Evolutionary conservation across 2,329 filamentous ascomycete genomes (phyloP).

Genomic region (Ophiocordyceps australis): DNA sequence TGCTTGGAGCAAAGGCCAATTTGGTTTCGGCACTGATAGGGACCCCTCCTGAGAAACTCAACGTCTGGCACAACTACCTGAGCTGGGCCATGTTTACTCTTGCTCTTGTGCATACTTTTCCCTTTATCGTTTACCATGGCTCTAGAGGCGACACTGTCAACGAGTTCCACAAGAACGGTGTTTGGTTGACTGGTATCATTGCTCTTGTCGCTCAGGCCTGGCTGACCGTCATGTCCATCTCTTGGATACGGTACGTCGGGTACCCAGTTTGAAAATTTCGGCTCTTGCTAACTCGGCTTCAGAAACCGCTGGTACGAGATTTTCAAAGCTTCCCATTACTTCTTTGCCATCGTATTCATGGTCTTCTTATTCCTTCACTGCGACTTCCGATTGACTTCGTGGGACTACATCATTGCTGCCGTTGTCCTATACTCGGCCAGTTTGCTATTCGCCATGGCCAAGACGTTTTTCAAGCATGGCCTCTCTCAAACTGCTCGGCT

Average conservation of each 20-base stretch:
- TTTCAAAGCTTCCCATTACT: slow-evolving; percentile 38
- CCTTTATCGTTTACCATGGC: slow-evolving; percentile 35
- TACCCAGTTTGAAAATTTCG: too few relatives aligned
- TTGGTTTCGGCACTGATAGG: slow-evolving; percentile 33
- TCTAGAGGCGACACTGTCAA: slow-evolving; percentile 25
- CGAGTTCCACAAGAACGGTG: slow-evolving; percentile 22
- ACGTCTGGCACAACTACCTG: slow-evolving; percentile 35
- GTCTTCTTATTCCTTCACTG: slow-evolving; percentile 44
- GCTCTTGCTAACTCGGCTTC: background rate
- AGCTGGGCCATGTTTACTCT: slow-evolving; percentile 37
- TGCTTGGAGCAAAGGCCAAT: slow-evolving; percentile 34
- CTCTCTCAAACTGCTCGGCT: slow-evolving; percentile 22
- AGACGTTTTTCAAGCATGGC: slow-evolving; percentile 31
- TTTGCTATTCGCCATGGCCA: slow-evolving; percentile 26
- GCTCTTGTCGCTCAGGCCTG: slow-evolving; percentile 33
- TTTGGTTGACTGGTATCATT: slow-evolving; percentile 37
- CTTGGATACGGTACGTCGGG: slow-evolving; percentile 24
- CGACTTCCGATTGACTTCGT: slow-evolving; percentile 32
- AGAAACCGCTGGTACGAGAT: slow-evolving; percentile 39
- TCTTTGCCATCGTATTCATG: slow-evolving; percentile 33
- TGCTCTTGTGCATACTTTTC: slow-evolving; percentile 39
- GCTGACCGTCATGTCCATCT: slow-evolving; percentile 34
- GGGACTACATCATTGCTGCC: slow-evolving; percentile 43
- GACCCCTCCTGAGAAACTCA: slow-evolving; percentile 36
- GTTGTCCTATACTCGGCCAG: slow-evolving; percentile 13